Evolutionary conservation across 129 eudicot species (phyloP).

Genomic region (Arctium lappa): DNA sequence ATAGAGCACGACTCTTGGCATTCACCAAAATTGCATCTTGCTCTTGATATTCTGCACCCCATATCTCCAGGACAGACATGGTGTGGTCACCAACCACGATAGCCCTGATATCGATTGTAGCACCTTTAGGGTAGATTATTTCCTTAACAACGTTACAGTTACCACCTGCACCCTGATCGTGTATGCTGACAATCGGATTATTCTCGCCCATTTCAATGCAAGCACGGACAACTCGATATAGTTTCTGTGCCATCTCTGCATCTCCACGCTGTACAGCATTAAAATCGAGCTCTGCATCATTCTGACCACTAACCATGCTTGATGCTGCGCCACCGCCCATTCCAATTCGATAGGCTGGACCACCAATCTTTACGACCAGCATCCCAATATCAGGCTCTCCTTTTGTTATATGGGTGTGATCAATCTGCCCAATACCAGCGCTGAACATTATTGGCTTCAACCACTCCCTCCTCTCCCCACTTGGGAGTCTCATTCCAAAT

Average conservation of each 20-base stretch:
- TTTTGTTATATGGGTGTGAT: slow-evolving; percentile 76
- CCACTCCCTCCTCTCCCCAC: slow-evolving; percentile 94
- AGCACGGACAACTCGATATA: slow-evolving; percentile 92
- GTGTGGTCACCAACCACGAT: slow-evolving; percentile 91
- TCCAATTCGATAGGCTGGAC: slow-evolving; percentile 94
- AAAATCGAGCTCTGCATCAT: slow-evolving; percentile 85
- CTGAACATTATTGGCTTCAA: slow-evolving; percentile 96
- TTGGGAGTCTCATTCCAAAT: slow-evolving; percentile 87
- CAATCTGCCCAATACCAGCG: slow-evolving; percentile 89
- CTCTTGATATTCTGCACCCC: slow-evolving; percentile 98
- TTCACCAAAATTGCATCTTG: slow-evolving; percentile 97
- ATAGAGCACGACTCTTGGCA: slow-evolving; percentile 56
- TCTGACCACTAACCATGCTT: slow-evolving; percentile 96
- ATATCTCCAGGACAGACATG: slow-evolving; percentile 92
- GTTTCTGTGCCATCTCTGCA: slow-evolving; percentile 95
- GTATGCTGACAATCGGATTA: slow-evolving; percentile 86
- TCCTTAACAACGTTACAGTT: slow-evolving; percentile 95
- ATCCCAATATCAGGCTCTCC: slow-evolving; percentile 93
- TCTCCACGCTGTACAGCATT: slow-evolving; percentile 98
- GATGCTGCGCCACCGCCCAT: slow-evolving; percentile 99
- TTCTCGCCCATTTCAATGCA: slow-evolving; percentile 92
- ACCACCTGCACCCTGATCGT: slow-evolving; percentile 99
- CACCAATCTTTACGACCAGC: slow-evolving; percentile 91
- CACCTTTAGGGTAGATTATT: slow-evolving; percentile 89
- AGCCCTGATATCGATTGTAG: slow-evolving; percentile 82